A percentile compares a stretch with the other conserved stretches of the same genome.
Conservation (phyloP, 202 grass and related monocot species). For the Carex sylvatica region DNA sequence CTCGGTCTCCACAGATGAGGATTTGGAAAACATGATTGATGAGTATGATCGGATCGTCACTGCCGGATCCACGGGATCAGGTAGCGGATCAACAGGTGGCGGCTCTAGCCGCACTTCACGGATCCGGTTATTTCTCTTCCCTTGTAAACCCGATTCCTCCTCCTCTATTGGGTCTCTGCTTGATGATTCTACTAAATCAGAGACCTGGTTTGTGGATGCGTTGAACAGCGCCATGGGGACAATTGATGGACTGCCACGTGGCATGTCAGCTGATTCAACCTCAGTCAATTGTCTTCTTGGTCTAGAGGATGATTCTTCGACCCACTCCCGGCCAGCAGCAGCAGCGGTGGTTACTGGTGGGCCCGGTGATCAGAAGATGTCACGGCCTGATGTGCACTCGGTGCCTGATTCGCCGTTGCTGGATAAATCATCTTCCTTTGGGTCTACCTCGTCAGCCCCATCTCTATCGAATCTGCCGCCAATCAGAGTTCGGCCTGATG, state of each 20-base stretch:
- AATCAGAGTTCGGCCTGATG: constrained; percentile 68
- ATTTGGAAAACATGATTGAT: constrained; percentile 91
- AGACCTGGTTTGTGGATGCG: constrained; percentile 92
- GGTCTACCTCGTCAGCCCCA: constrained; percentile 69
- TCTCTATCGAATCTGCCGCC: constrained; percentile 96
- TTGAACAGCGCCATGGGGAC: constrained; percentile 81
- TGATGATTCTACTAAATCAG: constrained; percentile 88
- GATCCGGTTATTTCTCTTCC: constrained; percentile 95
- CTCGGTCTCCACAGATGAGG: constrained; percentile 93
- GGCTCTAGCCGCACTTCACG: constrained; percentile 65
- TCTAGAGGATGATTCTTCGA: constrained; percentile 81
- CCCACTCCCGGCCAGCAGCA: constrained; percentile 51
- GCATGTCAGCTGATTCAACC: constrained; percentile 77
- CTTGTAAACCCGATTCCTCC: constrained; percentile 62
- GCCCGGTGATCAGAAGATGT: constrained; percentile 42
- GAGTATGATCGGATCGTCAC: constrained; percentile 92
- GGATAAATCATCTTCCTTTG: constrained; percentile 86
- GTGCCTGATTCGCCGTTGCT: constrained; percentile 92
- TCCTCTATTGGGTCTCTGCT: constrained; percentile 88
- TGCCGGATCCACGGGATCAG: constrained; percentile 2
- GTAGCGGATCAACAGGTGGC: constrained; percentile 13
- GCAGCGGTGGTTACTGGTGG: constrained; percentile 20
- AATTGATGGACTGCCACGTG: constrained; percentile 66
- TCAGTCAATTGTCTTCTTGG: constrained; percentile 98
- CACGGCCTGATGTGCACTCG: constrained; percentile 53